These are phyloP conservation scores for Cladosporium sp. DNA, from an alignment of 2,329 filamentous ascomycete genomes.

Conservation along the genomic window DNA sequence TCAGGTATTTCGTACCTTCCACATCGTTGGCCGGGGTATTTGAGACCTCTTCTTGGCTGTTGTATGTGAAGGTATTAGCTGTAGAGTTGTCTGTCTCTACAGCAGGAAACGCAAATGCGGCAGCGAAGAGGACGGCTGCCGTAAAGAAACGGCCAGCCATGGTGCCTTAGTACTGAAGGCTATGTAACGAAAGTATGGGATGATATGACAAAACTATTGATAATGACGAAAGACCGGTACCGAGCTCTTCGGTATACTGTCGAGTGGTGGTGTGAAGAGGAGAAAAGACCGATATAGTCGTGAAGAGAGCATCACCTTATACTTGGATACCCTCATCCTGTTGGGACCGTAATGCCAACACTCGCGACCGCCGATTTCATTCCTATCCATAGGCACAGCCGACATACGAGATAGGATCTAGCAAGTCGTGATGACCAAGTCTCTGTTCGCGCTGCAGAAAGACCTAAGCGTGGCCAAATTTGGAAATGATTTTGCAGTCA, in stretches of 20 bases:
- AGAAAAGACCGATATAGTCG: not conserved
- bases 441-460: not conserved
- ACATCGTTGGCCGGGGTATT: conserved; percentile 9
- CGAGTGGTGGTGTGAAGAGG: not conserved
- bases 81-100: conserved; percentile 3
- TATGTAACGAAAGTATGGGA: not conserved
- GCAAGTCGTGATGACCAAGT: conserved; percentile 3
- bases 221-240: not conserved
- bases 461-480: conserved; percentile 3
- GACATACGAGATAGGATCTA: conserved; percentile 8
- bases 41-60: not conserved
- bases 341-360: not conserved
- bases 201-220: no score
- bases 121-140: conserved; percentile 10
- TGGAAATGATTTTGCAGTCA: conserved; percentile 5
- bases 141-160: conserved; percentile 13
- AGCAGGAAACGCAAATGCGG: conserved; percentile 5
- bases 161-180: not conserved
- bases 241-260: not conserved
- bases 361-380: not conserved
- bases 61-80: conserved; percentile 11
- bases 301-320: conserved; percentile 4
- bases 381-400: conserved; percentile 6
- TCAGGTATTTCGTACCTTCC: not conserved
- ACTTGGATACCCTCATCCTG: not conserved